phyloP scores from a whole-genome alignment of 805 yeast genomes.

The Kodamaea nitidulidarum region DNA sequence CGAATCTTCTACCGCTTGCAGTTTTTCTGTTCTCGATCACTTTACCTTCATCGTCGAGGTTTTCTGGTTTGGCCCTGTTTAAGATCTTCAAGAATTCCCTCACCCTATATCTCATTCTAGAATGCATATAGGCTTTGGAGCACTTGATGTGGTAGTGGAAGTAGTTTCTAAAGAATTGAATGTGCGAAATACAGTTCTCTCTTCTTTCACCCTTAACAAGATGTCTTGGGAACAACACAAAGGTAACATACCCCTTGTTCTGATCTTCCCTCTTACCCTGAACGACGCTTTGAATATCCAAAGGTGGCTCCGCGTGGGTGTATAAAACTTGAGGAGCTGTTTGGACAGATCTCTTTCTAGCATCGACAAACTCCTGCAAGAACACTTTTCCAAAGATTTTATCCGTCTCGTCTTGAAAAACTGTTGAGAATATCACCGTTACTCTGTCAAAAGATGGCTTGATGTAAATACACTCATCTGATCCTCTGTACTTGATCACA shows the following conservation, averaged over 20 bases:
- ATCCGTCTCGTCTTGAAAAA: slow-evolving; percentile 96
- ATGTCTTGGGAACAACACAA: slow-evolving; percentile 82
- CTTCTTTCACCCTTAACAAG: slow-evolving; percentile 57
- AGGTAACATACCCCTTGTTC: slow-evolving; percentile 53
- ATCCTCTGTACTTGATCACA: slow-evolving; percentile 79
- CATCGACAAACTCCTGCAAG: slow-evolving; percentile 91
- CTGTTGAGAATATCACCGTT: slow-evolving; percentile 91
- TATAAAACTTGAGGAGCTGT: slow-evolving; percentile 97
- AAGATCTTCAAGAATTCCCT: slow-evolving; percentile 90
- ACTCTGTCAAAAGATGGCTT: slow-evolving; percentile 94
- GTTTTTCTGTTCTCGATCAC: slow-evolving; percentile 53
- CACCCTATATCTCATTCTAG: slow-evolving; percentile 96
- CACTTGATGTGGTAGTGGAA: slow-evolving; percentile 99
- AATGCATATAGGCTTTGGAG: slow-evolving; percentile 96
- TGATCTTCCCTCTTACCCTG: slow-evolving; percentile 43
- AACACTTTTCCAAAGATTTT: slow-evolving; percentile 85
- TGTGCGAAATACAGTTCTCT: slow-evolving; percentile 86
- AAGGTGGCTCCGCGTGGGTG: slow-evolving; percentile 87
- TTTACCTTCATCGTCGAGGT: slow-evolving; percentile 63
- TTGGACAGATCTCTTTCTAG: slow-evolving; percentile 91
- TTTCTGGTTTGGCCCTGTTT: slow-evolving; percentile 95
- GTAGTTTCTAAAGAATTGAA: slow-evolving; percentile 89
- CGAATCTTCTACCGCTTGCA: slow-evolving; percentile 69
- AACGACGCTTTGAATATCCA: slow-evolving; percentile 51
- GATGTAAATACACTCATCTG: slow-evolving; percentile 81